phyloP scores from a whole-genome alignment of 1,284 basidiomycete genomes.

The Cutaneotrichosporon sp. region DNA sequence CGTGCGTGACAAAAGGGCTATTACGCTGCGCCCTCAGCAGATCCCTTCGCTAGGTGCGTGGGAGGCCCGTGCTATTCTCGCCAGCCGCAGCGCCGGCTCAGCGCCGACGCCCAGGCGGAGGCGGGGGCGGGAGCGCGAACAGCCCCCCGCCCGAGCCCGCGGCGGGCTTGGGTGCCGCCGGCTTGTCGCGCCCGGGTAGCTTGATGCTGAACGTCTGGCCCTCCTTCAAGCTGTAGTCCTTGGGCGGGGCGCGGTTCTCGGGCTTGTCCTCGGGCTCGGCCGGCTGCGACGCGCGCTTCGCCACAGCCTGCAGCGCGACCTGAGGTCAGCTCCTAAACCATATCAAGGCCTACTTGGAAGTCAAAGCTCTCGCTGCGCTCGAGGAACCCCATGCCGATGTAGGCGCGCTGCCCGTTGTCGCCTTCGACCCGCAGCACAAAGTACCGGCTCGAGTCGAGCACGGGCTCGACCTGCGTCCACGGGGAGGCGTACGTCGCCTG shows the following conservation, averaged over 20 bases:
- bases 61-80: neutral
- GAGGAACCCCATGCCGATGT: slow-evolving; percentile 90
- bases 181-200: slow-evolving; percentile 67
- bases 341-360: slow-evolving; percentile 59
- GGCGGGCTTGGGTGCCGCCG: slow-evolving; percentile 6
- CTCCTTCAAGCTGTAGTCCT: slow-evolving; percentile 93
- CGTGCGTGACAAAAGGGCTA: neutral
- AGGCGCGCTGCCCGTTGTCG: slow-evolving; percentile 80
- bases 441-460: slow-evolving; percentile 93
- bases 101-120: slow-evolving; percentile 38
- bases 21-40: neutral
- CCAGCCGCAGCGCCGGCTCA: neutral
- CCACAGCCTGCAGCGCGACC: slow-evolving; percentile 92
- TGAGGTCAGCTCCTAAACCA: slow-evolving; percentile 20
- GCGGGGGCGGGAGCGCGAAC: slow-evolving; percentile 47
- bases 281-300: slow-evolving; percentile 64
- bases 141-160: slow-evolving; percentile 25
- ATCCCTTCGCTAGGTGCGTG: too few species aligned
- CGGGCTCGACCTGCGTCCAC: slow-evolving; percentile 82
- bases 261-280: slow-evolving; percentile 29
- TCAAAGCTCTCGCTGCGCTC: slow-evolving; percentile 92
- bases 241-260: slow-evolving; percentile 68
- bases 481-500: slow-evolving; percentile 81
- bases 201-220: slow-evolving; percentile 93
- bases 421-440: slow-evolving; percentile 88